phyloP scores from a whole-genome alignment of 2,329 filamentous ascomycete species.

The Hypoxylon sp. region DNA sequence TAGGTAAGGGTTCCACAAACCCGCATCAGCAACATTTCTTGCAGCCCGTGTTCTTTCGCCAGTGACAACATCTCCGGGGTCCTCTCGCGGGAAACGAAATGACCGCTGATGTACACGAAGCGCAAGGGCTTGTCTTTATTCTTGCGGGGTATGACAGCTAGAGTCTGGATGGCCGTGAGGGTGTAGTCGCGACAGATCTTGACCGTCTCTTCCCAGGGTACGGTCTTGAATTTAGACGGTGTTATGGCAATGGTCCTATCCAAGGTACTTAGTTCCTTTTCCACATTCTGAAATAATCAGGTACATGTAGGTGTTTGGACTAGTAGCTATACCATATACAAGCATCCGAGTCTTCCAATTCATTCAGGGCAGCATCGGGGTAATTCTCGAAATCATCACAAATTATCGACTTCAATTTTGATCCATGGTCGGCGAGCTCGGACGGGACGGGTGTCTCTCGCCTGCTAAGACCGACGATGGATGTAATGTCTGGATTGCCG shows the following conservation, averaged over 20 bases:
- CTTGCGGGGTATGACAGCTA: conserved; percentile 24
- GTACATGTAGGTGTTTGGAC: no score
- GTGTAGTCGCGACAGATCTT: conserved; percentile 49
- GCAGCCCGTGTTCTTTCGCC: conserved; percentile 41
- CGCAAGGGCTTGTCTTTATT: conserved; percentile 43
- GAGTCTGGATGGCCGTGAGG: conserved; percentile 44
- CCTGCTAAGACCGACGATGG: conserved; percentile 44
- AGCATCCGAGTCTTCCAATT: conserved; percentile 46
- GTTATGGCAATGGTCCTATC: conserved; percentile 46
- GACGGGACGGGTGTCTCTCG: conserved; percentile 27
- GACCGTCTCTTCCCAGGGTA: conserved; percentile 43
- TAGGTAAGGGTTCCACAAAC: no score
- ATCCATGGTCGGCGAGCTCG: no score
- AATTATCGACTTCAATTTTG: conserved; percentile 47
- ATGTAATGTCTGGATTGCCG: conserved; percentile 41
- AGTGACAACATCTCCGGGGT: conserved; percentile 20
- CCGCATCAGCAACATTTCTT: conserved; percentile 41
- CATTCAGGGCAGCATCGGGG: conserved; percentile 42
- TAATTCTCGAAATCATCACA: conserved; percentile 47
- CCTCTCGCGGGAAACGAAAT: conserved; percentile 6
- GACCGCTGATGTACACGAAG: conserved; percentile 51
- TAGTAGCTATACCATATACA: conserved; percentile 50
- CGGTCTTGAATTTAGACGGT: conserved; percentile 38
- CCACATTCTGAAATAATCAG: no score
- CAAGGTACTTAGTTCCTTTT: conserved; percentile 7